Evolutionary conservation across 2,329 filamentous ascomycete species (phyloP).

Genomic region (Elsinoe ampelina): DNA sequence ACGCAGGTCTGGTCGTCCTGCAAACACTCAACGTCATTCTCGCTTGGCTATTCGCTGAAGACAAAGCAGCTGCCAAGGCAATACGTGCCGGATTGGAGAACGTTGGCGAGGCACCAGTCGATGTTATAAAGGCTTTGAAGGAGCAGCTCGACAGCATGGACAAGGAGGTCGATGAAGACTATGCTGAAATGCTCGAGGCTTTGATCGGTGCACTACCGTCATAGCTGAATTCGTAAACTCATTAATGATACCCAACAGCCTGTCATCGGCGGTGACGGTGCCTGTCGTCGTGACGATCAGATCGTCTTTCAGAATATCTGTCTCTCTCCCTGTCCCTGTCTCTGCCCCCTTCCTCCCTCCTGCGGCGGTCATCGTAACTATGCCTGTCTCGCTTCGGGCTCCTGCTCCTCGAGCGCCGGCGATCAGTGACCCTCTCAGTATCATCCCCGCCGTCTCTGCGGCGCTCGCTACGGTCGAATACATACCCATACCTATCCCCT

Average conservation of each 20-base stretch:
- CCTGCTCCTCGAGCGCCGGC: slow-evolving; percentile 21
- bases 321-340: slow-evolving; percentile 16
- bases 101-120: slow-evolving; percentile 54
- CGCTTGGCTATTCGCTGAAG: slow-evolving; percentile 87
- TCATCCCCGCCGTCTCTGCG: slow-evolving; percentile 15
- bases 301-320: background rate
- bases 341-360: slow-evolving; percentile 17
- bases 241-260: background rate
- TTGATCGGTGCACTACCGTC: slow-evolving; percentile 33
- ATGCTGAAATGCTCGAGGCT: slow-evolving; percentile 57
- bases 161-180: slow-evolving; percentile 40
- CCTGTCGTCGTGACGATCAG: slow-evolving; percentile 17
- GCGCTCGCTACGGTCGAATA: slow-evolving; percentile 58
- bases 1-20: slow-evolving; percentile 74
- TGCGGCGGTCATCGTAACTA: slow-evolving; percentile 7
- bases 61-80: slow-evolving; percentile 60
- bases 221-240: slow-evolving; percentile 8
- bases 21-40: slow-evolving; percentile 78
- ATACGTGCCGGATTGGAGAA: slow-evolving; percentile 58
- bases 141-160: slow-evolving; percentile 55
- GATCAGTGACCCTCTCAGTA: slow-evolving; percentile 13
- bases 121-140: slow-evolving; percentile 59
- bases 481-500: slow-evolving; percentile 59
- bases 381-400: slow-evolving; percentile 21
- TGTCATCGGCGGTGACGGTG: slow-evolving; percentile 10